Percentiles rank a stretch among this genome's conserved stretches.
Conservation (phyloP, 1,284 basidiomycete genomes). For the Boletus smithii region DNA sequence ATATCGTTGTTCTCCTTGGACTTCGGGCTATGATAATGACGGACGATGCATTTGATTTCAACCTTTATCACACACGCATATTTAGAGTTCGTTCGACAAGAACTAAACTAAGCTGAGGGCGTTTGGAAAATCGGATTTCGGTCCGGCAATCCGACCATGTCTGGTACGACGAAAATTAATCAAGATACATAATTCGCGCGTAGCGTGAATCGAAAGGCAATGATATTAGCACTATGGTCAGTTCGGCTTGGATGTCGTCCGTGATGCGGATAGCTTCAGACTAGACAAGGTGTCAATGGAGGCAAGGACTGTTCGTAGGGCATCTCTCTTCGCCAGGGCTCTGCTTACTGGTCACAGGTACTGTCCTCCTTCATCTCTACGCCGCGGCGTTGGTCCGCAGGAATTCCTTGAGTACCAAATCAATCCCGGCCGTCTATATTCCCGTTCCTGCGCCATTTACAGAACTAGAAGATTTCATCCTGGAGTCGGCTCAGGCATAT, state of each 20-base stretch:
- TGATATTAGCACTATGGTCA: too few species aligned
- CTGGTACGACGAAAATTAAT: too few species aligned
- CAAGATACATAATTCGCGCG: too few species aligned
- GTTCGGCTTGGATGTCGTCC: too few species aligned
- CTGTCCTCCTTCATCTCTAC: constrained; percentile 89
- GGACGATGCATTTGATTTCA: constrained; percentile 8
- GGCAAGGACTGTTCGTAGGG: constrained; percentile 92
- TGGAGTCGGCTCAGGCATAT: constrained; percentile 63
- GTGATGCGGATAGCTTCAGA: too few species aligned
- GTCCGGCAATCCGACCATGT: too few species aligned
- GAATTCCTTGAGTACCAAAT: constrained; percentile 37
- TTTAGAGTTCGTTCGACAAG: too few species aligned
- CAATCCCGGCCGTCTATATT: constrained; percentile 83
- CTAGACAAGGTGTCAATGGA: constrained; percentile 81
- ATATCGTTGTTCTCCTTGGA: neutral
- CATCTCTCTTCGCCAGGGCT: neutral
- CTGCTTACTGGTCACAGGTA: constrained; percentile 54
- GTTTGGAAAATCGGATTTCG: too few species aligned
- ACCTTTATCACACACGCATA: constrained; percentile 9
- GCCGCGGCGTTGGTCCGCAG: constrained; percentile 64
- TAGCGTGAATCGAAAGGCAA: too few species aligned
- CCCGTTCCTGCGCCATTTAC: constrained; percentile 87
- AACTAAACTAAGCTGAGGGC: too few species aligned
- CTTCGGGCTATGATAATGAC: constrained; percentile 7
- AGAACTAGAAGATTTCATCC: constrained; percentile 83